phyloP scores from a whole-genome alignment of 2,329 filamentous ascomycete species.

The Magnaporthiopsis rhizophila region DNA sequence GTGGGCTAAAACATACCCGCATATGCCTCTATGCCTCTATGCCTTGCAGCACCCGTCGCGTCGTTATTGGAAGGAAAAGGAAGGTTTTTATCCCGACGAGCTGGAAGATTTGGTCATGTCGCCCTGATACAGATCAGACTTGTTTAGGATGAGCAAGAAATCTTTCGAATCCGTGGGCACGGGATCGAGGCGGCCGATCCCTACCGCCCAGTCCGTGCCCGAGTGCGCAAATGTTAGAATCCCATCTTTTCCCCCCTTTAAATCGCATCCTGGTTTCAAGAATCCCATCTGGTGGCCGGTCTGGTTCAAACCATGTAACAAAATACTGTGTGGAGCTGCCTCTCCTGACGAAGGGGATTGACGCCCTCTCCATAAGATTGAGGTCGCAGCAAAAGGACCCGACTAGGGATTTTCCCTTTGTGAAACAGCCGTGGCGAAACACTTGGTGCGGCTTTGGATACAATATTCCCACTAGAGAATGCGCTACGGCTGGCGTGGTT shows the following conservation, averaged over 20 bases:
- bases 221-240: neutral
- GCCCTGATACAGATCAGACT: neutral
- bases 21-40: neutral
- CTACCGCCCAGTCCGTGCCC: neutral
- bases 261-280: slow-evolving; percentile 8
- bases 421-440: slow-evolving; percentile 5
- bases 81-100: neutral
- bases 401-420: neutral
- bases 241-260: neutral
- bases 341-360: neutral
- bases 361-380: neutral
- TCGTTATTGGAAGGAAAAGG: neutral
- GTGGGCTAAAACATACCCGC: too few relatives aligned
- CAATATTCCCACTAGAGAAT: neutral
- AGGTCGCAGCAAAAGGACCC: neutral
- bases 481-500: neutral
- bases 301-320: neutral
- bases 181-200: neutral
- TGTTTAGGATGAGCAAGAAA: neutral
- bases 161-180: neutral
- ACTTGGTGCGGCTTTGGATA: neutral
- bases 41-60: neutral
- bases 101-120: neutral
- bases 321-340: neutral
- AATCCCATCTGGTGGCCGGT: slow-evolving; percentile 5